Percentiles rank a stretch among this genome's conserved stretches.
Conservation (phyloP, 2,329 filamentous ascomycete species). For the Pseudogymnoascus sp. region DNA sequence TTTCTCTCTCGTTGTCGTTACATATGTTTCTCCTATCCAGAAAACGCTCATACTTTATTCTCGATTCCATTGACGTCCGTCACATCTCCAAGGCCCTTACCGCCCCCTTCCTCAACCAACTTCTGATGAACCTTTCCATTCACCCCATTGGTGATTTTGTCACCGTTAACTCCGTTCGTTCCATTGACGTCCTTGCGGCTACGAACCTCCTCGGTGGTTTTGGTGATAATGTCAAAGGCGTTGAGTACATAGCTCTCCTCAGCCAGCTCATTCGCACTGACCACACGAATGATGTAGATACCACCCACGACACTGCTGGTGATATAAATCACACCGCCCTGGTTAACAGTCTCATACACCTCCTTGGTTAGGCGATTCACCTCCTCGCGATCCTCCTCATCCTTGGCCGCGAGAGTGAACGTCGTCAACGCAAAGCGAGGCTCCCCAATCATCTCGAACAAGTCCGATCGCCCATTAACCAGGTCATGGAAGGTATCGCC, state of each 20-base stretch:
- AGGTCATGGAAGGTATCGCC: conserved; percentile 63
- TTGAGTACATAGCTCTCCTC: conserved; percentile 65
- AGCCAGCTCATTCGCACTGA: conserved; percentile 61
- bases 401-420: conserved; percentile 52
- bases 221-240: conserved; percentile 67
- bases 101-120: background rate
- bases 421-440: conserved; percentile 75
- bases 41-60: background rate
- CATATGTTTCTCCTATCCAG: background rate
- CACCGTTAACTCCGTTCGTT: conserved; percentile 12
- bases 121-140: background rate
- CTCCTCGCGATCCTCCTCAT: conserved; percentile 36
- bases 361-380: conserved; percentile 63
- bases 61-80: background rate
- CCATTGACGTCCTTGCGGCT: conserved; percentile 14
- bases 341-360: conserved; percentile 69
- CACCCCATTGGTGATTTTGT: conserved; percentile 11
- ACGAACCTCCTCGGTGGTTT: conserved; percentile 26
- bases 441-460: conserved; percentile 68
- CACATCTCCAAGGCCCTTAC: background rate
- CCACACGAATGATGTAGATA: conserved; percentile 71
- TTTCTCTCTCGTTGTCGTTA: background rate
- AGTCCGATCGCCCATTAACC: conserved; percentile 50
- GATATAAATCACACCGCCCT: conserved; percentile 69
- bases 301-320: conserved; percentile 69